phyloP scores from a whole-genome alignment of 2,329 filamentous ascomycete genomes.

The Acrodontium crateriforme region DNA sequence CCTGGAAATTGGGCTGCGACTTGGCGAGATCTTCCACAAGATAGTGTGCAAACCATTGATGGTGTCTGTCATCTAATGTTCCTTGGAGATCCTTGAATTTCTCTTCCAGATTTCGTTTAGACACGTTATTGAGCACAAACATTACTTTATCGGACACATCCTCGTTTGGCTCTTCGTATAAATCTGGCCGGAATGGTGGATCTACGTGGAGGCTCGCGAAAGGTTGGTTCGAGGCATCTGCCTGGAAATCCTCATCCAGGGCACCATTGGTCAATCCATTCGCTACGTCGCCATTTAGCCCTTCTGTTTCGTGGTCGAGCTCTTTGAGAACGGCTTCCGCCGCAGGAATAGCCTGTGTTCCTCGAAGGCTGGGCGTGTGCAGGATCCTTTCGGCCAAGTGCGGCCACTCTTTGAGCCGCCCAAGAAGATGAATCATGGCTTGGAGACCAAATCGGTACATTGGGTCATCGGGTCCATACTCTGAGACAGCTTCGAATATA shows the following conservation, averaged over 20 bases:
- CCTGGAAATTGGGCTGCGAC: constrained; percentile 92
- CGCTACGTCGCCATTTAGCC: constrained; percentile 16
- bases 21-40: constrained; percentile 93
- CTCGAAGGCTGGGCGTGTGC: constrained; percentile 66
- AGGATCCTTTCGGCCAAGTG: constrained; percentile 78
- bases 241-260: constrained; percentile 44
- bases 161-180: constrained; percentile 70
- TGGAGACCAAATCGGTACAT: constrained; percentile 99
- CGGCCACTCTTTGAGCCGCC: constrained; percentile 84
- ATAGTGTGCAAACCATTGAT: constrained; percentile 94
- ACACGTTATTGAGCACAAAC: constrained; percentile 94
- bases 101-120: constrained; percentile 69
- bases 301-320: constrained; percentile 13
- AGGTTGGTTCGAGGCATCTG: constrained; percentile 51
- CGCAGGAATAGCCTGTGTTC: constrained; percentile 45
- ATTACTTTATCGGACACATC: constrained; percentile 85
- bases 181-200: constrained; percentile 44
- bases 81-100: constrained; percentile 74
- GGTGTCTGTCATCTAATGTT: constrained; percentile 64
- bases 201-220: constrained; percentile 73
- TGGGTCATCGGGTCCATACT: constrained; percentile 46
- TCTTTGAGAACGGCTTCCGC: constrained; percentile 20
- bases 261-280: constrained; percentile 58
- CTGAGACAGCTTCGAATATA: constrained; percentile 85
- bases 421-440: constrained; percentile 76